These are phyloP conservation scores for Rosellinia necatrix DNA, from an alignment of 2,329 filamentous ascomycete genomes.

Conservation along the genomic window DNA sequence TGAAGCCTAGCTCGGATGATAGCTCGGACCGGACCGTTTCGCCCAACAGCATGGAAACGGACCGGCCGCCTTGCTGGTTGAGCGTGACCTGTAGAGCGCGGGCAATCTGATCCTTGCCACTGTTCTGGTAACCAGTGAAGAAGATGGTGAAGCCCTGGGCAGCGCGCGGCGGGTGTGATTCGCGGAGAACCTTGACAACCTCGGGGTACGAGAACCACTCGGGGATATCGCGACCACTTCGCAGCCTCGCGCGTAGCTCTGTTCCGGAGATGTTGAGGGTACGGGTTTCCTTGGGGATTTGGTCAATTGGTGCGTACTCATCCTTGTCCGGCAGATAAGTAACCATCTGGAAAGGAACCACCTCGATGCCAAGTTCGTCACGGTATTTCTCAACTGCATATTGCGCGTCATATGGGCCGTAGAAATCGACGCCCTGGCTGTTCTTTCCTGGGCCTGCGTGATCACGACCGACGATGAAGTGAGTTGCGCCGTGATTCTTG, in stretches of 20 bases:
- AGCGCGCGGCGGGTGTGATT: conserved; percentile 90
- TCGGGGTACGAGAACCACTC: conserved; percentile 99
- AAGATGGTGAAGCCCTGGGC: conserved; percentile 98
- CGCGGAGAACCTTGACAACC: conserved; percentile 92
- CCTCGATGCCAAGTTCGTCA: conserved; percentile 95
- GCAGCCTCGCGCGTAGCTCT: conserved; percentile 89
- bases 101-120: conserved; percentile 94
- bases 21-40: conserved; percentile 95
- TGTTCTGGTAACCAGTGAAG: conserved; percentile 96
- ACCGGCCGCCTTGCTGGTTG: conserved; percentile 95
- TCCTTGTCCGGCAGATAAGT: conserved; percentile 97
- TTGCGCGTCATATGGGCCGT: conserved; percentile 97
- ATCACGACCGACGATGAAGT: conserved; percentile 99
- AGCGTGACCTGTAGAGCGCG: conserved; percentile 95
- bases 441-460: conserved; percentile 98
- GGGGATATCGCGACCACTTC: conserved; percentile 91
- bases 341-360: conserved; percentile 99
- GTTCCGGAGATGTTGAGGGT: conserved; percentile 87
- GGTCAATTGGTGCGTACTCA: conserved; percentile 92
- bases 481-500: conserved; percentile 98
- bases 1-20: conserved; percentile 94
- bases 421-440: conserved; percentile 95
- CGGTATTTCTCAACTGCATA: conserved; percentile 95
- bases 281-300: conserved; percentile 81
- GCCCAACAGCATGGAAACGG: conserved; percentile 90